phyloP scores from a whole-genome alignment of 352 stramenopile species.

The Phytopythium sindhum region DNA sequence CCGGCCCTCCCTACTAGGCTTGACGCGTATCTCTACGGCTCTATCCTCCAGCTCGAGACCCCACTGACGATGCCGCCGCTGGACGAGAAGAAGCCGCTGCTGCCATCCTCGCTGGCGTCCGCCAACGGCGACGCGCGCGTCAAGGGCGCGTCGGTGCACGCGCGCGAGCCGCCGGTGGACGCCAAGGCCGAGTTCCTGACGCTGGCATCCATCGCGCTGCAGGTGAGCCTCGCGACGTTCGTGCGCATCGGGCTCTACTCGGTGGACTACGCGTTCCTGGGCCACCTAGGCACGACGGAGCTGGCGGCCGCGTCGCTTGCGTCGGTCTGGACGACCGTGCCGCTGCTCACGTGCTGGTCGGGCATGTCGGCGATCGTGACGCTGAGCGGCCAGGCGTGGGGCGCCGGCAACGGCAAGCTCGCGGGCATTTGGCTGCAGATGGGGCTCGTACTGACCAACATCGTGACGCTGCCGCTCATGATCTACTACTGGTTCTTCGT shows the following conservation, averaged over 20 bases:
- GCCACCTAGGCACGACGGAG: conserved; percentile 63
- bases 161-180: conserved; percentile 42
- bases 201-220: conserved; percentile 73
- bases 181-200: conserved; percentile 53
- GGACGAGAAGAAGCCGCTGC: conserved; percentile 21
- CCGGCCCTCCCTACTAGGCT: not conserved
- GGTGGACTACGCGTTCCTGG: conserved; percentile 76
- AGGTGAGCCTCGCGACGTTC: conserved; percentile 77
- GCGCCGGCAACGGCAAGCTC: conserved; percentile 62
- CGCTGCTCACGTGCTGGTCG: conserved; percentile 65
- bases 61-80: conserved; percentile 12
- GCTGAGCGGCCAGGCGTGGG: conserved; percentile 74
- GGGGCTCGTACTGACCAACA: conserved; percentile 40
- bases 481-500: conserved; percentile 67
- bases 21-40: not conserved
- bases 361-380: conserved; percentile 70
- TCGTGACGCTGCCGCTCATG: conserved; percentile 49
- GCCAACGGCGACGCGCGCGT: not conserved
- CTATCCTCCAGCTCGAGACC: not conserved
- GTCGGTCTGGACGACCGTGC: conserved; percentile 73
- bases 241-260: conserved; percentile 73
- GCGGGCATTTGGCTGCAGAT: conserved; percentile 75
- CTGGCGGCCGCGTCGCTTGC: conserved; percentile 74
- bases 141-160: not conserved
- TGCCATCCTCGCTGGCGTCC: conserved; percentile 7